Evolutionary conservation across 2,329 filamentous ascomycete species (phyloP), one percentile per base, ranked within the genome.

Genomic region (Phyllosticta capitalensis): DNA sequence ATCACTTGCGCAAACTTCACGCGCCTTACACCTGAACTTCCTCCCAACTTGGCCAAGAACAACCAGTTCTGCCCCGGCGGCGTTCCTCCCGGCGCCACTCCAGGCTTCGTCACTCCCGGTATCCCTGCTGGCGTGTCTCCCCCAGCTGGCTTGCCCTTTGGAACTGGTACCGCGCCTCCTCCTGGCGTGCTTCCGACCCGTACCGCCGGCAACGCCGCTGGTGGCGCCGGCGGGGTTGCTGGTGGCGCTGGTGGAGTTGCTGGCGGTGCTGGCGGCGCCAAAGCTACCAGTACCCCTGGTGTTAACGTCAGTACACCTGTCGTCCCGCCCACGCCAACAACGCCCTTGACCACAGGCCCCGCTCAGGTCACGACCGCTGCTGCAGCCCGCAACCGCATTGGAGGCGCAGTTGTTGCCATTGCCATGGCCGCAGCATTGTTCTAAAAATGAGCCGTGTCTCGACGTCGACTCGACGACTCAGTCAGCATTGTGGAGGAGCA

Each of bases 1-100:
- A 73, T 84, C 65, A 77, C 78, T 28, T 85, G 82, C 72, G 82
- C 78, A 61, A 83, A 83, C 69, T 83, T 84, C 67, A 33, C 45
- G 12, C 20, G 26, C 26, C 28, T 55, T 5, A 19, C 24, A 7
- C 33, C 26, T 26, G 9, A 38, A 17, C 10, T 53, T 30, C 52
- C 48, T 21, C 38, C 45, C 10, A 54, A 28, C 19, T 24, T 38
- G 21, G 50, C 17, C 57, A n/a, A 24, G 9, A 45, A 28, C 28
- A n/a, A 9, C 21, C 19, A 20, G 19, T 4, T 33, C 52, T 20
- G 22, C 6, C 38, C 38, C n/a, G 24, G 20, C n/a, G 24, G 7
- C 3, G 7, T 26, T 7, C 28, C 56, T 20, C 54, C 53, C 22
- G 38, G 52, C 51, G 53, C 53, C 33, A 38, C 33, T 14, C 33